Base-by-base conservation (phyloP, 2,329 filamentous ascomycete species). In the Cladobotryum protrusum region DNA sequence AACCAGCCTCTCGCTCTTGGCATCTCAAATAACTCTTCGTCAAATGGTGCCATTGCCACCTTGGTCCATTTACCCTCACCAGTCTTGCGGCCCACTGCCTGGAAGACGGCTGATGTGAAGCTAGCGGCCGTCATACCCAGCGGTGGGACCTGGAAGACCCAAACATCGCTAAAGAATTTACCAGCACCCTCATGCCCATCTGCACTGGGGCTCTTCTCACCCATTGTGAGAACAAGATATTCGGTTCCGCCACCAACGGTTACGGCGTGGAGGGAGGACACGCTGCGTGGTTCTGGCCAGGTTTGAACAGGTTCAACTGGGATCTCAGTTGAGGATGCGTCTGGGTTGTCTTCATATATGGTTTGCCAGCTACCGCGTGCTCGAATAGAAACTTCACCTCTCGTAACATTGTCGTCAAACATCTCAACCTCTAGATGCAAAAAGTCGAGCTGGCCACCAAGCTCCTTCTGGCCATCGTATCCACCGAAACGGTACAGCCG, bases 401-500 rank as follows among this genome's bases (percentile, higher is more conserved):
- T 67, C 41, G 68, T 69, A 33, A 68, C 67, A 53, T 67, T 68
- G 59, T 81, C 78, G 54, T 78, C 71, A 57, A 80, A 79, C 24
- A 70, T 71, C 57, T 79, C 77, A n/a, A 83, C 67, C 15, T 68
- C 74, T 9, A 85, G 72, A 48, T 78, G 73, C 15, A 85, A 62
- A 51, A 86, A 77, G 61, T 95, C 88, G 12, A 95, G 61, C 52
- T 77, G 75, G 0, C 86, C 88, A 14, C 88, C 88, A 43, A 87
- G 72, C 60, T 91, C 86, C 0, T 62, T 70, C 41, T 75, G 71
- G 1, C 86, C 88, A 63, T 92, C 86, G 58, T 85, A 92, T 0
- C 89, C 89, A 54, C 89, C 87, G 71, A 89, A 91, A 24, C 89
- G 78, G 68, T 85, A 95, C 6, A 95, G 65, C 19, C 81, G 78